These are phyloP conservation scores for Cyberlindnera euphorbiiphila DNA, from an alignment of 805 yeast genomes.

Conservation along the genomic window DNA sequence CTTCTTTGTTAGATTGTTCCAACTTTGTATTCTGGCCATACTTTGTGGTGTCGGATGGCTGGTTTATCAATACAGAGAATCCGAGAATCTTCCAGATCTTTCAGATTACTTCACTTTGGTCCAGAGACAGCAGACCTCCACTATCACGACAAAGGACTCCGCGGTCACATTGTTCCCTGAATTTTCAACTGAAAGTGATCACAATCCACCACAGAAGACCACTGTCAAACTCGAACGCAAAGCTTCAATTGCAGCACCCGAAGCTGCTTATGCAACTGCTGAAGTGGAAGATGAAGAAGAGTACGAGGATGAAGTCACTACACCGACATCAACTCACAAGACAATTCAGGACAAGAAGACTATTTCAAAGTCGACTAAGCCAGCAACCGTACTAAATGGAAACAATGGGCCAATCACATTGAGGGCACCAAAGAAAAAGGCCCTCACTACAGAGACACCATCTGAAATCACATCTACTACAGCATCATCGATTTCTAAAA, in stretches of 20 bases:
- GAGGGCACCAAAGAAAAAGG: background rate
- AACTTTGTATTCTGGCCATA: conserved; percentile 10
- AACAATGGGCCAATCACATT: background rate
- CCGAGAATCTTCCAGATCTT: conserved; percentile 12
- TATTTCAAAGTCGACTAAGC: too few species aligned
- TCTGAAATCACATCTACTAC: background rate
- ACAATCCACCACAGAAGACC: background rate
- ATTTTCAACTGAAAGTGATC: too few species aligned
- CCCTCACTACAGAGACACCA: background rate
- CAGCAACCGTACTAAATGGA: too few species aligned
- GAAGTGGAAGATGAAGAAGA: background rate
- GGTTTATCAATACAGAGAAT: conserved; percentile 14
- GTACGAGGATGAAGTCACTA: background rate
- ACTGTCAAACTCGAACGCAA: background rate
- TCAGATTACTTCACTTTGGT: conserved; percentile 26
- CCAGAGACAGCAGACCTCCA: conserved; percentile 9
- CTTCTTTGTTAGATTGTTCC: conserved; percentile 23
- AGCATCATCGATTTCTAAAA: conserved; percentile 4
- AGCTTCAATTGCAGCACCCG: background rate
- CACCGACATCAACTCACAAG: background rate
- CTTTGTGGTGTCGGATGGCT: conserved; percentile 15
- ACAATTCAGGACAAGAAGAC: too few species aligned
- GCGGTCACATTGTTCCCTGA: too few species aligned
- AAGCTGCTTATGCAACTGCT: background rate
- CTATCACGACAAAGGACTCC: background rate